Evolutionary conservation across 2,329 filamentous ascomycete species (phyloP), one percentile per base, ranked within the genome.

Genomic region (Clarireedia hainanense): DNA sequence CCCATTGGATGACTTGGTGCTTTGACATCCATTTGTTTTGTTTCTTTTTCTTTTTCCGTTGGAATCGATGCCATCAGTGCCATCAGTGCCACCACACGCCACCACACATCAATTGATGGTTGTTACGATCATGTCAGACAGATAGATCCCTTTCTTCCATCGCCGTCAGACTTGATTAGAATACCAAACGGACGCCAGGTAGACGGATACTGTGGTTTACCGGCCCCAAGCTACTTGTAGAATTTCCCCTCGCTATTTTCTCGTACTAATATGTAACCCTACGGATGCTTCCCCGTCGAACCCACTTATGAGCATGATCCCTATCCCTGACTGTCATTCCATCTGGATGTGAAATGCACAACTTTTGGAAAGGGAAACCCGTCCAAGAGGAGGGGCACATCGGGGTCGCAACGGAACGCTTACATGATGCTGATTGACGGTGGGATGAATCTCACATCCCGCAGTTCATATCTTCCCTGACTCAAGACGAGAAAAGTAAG

Each of bases 271-370:
- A 15, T 27, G 4, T 47, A 15, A 30, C 43, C 43, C 43, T 55
- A 50, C 46, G 52, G 49, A 50, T 37, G 30, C 52, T 55, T 55
- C 52, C 52, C 52, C 52, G 52, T 12, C 30, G 52, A 24, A 55
- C 52, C 52, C 52, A 50, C 26, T 26, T 14, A 23, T 39, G 23
- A 17, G 46, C 12, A 20, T 50, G n/a, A 39, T 34, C 20, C 45
- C 12, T 40, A 39, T 34, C 20, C 45, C 12, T 40, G 45, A 49
- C 36, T 42, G 17, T 48, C 30, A 17, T 17, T 20, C 39, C n/a
- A 43, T 23, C 23, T 2, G 14, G 40, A 43, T 34, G 30, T 34
- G 30, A 46, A 47, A 49, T 55, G 47, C 52, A 55, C 26, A 55
- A 55, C 23, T 55, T 50, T 26, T 34, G 2, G 12, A 24, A 24